Base-by-base conservation (phyloP, 331 rosid species). In the Telfairia occidentalis region DNA sequence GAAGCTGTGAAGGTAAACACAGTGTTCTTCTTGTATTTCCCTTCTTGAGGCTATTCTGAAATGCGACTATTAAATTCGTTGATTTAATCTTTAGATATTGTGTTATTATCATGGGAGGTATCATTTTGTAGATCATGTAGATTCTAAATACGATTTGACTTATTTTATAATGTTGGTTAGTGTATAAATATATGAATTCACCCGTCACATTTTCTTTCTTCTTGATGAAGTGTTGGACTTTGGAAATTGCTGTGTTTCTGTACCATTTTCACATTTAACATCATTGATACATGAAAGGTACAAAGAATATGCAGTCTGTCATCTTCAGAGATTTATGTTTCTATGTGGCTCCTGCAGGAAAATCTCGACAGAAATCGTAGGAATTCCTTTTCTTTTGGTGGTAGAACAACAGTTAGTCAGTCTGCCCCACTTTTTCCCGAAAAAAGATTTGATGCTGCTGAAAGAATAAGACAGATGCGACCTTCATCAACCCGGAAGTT, bases 401-500 rank as follows among this genome's bases (percentile, higher is more conserved):
- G 79, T 40, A 80, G 85, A 76, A 6, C 85, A 76, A 6, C 85
- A 6, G 86, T 74, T 70, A 92, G 92, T 86, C 97, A 92, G 82
- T 95, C 99, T 19, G 96, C 99, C 76, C 99, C 99, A 54, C 93
- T 95, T 71, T 89, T 87, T 80, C 74, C 88, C 2, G 97, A 89
- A 48, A 82, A 75, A 77, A 85, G 81, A 74, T 84, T 82, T 26
- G 97, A 86, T 80, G 69, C 82, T 26, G 80, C 83, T 46, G 99
- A 90, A 83, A 92, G 85, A 79, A 59, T 83, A 78, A 83, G 88
- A 76, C 90, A 85, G 32, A 34, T 83, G 83, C 96, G 77, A 49
- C 93, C 89, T 8, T 86, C 98, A 75, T 85, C 90, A 38, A 76
- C 97, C 5, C 84, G 90, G 71, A 90, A 85, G 84, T 92, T 92